Conservation (phyloP, 768 basidiomycete species). For the Termitomyces eurrhizus region DNA sequence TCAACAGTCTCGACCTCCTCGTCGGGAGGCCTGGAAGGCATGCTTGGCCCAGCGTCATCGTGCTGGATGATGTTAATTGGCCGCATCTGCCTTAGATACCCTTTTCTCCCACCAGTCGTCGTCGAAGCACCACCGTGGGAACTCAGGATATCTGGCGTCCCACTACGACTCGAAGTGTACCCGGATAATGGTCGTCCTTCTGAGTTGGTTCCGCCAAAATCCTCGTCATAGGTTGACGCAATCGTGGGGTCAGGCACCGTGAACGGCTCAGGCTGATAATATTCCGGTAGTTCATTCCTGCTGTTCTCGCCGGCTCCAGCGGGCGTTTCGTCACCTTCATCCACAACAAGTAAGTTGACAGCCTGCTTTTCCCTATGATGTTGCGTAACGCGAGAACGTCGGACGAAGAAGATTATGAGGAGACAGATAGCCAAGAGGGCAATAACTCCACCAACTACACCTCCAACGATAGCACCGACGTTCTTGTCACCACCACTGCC, state of each 20-base stretch:
- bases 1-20: slow-evolving; percentile 70
- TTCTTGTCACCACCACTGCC: slow-evolving; percentile 31
- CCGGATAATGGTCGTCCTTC: slow-evolving; percentile 35
- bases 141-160: slow-evolving; percentile 39
- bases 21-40: slow-evolving; percentile 20
- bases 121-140: slow-evolving; percentile 22
- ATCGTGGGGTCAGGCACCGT: slow-evolving; percentile 61
- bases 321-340: slow-evolving; percentile 48
- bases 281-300: slow-evolving; percentile 57
- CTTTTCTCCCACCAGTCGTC: slow-evolving; percentile 37
- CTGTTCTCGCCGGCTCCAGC: slow-evolving; percentile 11
- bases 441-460: slow-evolving; percentile 22
- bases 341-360: slow-evolving; percentile 62
- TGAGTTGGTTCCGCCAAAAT: slow-evolving; percentile 19
- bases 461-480: slow-evolving; percentile 26
- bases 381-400: slow-evolving; percentile 24
- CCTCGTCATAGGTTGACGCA: slow-evolving; percentile 22
- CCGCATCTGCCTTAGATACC: slow-evolving; percentile 48
- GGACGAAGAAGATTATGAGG: slow-evolving; percentile 20
- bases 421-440: slow-evolving; percentile 17
- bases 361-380: slow-evolving; percentile 50
- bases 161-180: slow-evolving; percentile 38
- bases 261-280: slow-evolving; percentile 75
- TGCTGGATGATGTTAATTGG: slow-evolving; percentile 83
- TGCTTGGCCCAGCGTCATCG: slow-evolving; percentile 72